These are phyloP conservation scores for Fusarium multiceps DNA, from an alignment of 2,329 filamentous ascomycete species.

Conservation along the genomic window DNA sequence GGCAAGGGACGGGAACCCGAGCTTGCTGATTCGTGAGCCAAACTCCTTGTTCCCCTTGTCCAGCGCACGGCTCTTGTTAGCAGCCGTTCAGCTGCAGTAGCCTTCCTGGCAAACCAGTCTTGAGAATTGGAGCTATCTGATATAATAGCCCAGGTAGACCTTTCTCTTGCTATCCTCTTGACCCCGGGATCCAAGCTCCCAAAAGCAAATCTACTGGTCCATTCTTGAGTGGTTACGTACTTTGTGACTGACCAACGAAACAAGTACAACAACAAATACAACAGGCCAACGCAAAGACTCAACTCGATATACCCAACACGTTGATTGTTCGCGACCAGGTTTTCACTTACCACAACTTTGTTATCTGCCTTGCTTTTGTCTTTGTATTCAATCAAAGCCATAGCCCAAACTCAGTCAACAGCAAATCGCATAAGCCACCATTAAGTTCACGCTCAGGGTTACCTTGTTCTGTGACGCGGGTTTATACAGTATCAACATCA, in stretches of 20 bases:
- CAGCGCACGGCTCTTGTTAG: slow-evolving; percentile 37
- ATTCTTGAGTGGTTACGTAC: slow-evolving; percentile 10
- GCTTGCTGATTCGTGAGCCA: slow-evolving; percentile 36
- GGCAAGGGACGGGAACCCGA: slow-evolving; percentile 33
- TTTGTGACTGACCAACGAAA: slow-evolving; percentile 10
- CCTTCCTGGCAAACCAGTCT: slow-evolving; percentile 20
- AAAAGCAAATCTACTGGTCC: not conserved
- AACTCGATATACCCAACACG: slow-evolving; percentile 5
- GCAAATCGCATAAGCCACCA: not conserved
- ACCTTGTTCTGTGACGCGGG: slow-evolving; percentile 2
- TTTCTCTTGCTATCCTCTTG: slow-evolving; percentile 2
- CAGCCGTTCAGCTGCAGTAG: slow-evolving; percentile 28
- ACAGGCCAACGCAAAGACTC: slow-evolving; percentile 11
- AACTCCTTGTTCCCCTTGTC: slow-evolving; percentile 27
- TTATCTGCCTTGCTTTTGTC: slow-evolving; percentile 1
- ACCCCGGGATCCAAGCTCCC: not conserved
- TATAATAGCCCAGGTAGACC: slow-evolving; percentile 7
- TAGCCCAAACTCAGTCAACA: not conserved
- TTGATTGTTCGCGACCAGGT: not conserved
- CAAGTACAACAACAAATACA: slow-evolving; percentile 12
- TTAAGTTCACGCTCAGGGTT: slow-evolving; percentile 4
- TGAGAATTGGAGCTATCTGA: slow-evolving; percentile 2
- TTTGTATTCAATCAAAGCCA: not conserved
- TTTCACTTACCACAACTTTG: not conserved
- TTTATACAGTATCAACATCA: not conserved